Evolutionary conservation across 768 basidiomycete genomes (phyloP).

Genomic region (Mycena polygramma): DNA sequence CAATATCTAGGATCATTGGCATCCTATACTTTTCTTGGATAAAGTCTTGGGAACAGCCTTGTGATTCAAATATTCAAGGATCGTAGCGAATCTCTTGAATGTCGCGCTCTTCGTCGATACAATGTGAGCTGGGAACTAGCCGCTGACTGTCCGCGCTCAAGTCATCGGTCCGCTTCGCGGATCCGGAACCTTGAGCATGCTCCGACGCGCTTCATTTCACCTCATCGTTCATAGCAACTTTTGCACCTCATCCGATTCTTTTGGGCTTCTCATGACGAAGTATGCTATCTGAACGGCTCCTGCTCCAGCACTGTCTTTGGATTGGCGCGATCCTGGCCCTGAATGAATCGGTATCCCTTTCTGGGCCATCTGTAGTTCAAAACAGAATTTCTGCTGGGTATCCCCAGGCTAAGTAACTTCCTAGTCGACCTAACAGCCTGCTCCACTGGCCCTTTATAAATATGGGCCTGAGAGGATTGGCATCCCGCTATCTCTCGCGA

Average conservation of each 20-base stretch:
- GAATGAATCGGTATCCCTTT: not conserved
- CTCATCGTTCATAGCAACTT: not conserved
- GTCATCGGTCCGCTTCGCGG: conserved; percentile 10
- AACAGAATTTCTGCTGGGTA: not conserved
- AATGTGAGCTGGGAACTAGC: not conserved
- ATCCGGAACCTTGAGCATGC: conserved; percentile 16
- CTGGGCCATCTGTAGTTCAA: not conserved
- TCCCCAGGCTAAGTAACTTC: not conserved
- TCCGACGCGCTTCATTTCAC: not conserved
- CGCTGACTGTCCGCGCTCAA: not conserved
- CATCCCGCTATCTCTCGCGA: not conserved
- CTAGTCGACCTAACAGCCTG: not conserved
- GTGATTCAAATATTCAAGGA: no score
- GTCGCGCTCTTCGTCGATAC: no score
- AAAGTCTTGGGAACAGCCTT: no score
- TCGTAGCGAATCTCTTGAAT: no score
- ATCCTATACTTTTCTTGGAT: no score
- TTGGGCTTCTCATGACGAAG: conserved; percentile 8
- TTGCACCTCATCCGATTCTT: not conserved
- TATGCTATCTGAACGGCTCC: not conserved
- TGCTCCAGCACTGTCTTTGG: not conserved
- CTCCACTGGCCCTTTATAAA: conserved; percentile 17
- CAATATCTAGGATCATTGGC: no score
- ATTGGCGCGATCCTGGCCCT: not conserved
- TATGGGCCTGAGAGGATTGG: not conserved